Percentiles rank a stretch among this genome's conserved stretches.
Evolutionary conservation across 2,329 filamentous ascomycete species (phyloP).

Genomic region (Colletotrichum destructivum): DNA sequence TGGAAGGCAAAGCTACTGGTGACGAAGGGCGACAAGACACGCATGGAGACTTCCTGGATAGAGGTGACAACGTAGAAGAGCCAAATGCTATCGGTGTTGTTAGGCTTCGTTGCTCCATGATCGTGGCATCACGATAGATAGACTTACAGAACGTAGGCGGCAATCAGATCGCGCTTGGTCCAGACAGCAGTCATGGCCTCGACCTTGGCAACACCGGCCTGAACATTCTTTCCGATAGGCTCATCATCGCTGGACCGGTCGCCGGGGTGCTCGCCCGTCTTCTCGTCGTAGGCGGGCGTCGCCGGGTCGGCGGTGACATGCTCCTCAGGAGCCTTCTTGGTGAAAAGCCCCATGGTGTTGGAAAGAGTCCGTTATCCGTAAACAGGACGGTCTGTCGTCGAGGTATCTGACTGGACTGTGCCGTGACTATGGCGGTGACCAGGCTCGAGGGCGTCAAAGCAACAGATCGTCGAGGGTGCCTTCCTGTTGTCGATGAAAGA

Average conservation of each 20-base stretch:
- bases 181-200: conserved; percentile 64
- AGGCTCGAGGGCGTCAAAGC: neutral
- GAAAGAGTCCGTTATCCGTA: neutral
- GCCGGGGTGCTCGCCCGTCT: conserved; percentile 19
- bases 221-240: conserved; percentile 51
- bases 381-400: neutral
- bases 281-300: conserved; percentile 22
- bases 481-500: neutral
- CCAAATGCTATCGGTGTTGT: conserved; percentile 52
- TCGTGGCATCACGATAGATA: neutral
- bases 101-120: conserved; percentile 12
- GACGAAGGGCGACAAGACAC: conserved; percentile 62
- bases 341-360: conserved; percentile 26
- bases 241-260: conserved; percentile 51
- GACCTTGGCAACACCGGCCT: conserved; percentile 64
- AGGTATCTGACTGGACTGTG: neutral
- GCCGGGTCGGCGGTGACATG: conserved; percentile 22
- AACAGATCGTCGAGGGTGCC: neutral
- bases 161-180: conserved; percentile 57
- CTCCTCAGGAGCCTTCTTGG: conserved; percentile 37
- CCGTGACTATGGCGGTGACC: conserved; percentile 3
- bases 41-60: conserved; percentile 55
- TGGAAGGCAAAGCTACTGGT: conserved; percentile 68
- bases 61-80: conserved; percentile 57
- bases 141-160: conserved; percentile 61